Conservation (phyloP, 495 filamentous ascomycete genomes). For the Aspergillus carlsbadensis region DNA sequence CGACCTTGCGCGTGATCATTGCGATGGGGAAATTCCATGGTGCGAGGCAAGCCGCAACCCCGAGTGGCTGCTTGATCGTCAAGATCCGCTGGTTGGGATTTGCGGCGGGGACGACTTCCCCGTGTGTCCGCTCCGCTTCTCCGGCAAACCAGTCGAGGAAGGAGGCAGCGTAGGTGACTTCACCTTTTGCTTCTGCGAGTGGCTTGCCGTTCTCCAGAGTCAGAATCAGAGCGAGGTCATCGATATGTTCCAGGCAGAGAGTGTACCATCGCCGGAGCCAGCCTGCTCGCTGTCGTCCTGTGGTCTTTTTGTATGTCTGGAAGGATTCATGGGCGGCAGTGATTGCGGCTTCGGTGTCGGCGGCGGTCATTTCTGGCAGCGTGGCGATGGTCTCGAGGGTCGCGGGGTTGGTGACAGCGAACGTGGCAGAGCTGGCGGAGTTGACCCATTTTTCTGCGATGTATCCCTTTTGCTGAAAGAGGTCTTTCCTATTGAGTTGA, state of each 20-base stretch:
- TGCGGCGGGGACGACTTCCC: conserved; percentile 33
- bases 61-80: conserved; percentile 51
- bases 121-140: conserved; percentile 48
- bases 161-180: conserved; percentile 46
- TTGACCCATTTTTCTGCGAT: conserved; percentile 14
- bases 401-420: conserved; percentile 11
- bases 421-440: conserved; percentile 2
- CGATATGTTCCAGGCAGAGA: conserved; percentile 34
- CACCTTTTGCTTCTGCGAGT: conserved; percentile 41
- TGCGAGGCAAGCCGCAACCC: conserved; percentile 38
- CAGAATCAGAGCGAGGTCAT: conserved; percentile 47
- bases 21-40: conserved; percentile 50
- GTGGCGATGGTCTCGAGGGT: not conserved
- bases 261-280: conserved; percentile 24
- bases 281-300: conserved; percentile 12
- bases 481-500: conserved; percentile 7
- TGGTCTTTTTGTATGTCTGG: not conserved
- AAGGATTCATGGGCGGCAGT: not conserved
- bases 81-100: conserved; percentile 39
- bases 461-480: conserved; percentile 13
- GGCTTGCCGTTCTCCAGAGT: conserved; percentile 52
- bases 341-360: not conserved
- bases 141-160: conserved; percentile 54
- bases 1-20: conserved; percentile 61
- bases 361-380: not conserved